phyloP scores from a whole-genome alignment of 2,329 filamentous ascomycete genomes.

The Pseudodiploospora longispora region DNA sequence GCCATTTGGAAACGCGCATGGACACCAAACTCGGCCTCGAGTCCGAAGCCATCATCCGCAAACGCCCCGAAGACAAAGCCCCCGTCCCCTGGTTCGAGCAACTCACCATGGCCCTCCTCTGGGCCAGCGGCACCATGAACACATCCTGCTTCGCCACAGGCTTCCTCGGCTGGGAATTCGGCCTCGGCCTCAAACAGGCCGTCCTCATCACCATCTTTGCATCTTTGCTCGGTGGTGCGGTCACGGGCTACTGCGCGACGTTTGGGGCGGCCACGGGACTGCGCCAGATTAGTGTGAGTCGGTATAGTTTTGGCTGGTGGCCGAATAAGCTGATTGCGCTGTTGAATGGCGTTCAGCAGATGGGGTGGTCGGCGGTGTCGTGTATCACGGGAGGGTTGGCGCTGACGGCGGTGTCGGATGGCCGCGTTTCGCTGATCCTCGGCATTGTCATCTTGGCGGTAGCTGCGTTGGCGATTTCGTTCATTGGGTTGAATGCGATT shows the following conservation, averaged over 20 bases:
- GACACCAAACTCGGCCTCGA: slow-evolving; percentile 41
- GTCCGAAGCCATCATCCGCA: slow-evolving; percentile 36
- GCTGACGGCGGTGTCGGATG: slow-evolving; percentile 36
- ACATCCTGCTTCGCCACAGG: slow-evolving; percentile 43
- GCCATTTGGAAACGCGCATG: slow-evolving; percentile 32
- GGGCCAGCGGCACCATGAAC: slow-evolving; percentile 44
- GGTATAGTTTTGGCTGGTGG: slow-evolving; percentile 44
- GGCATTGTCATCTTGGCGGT: slow-evolving; percentile 45
- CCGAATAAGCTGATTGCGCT: slow-evolving; percentile 41
- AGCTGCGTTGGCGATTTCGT: slow-evolving; percentile 40
- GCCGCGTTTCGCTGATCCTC: slow-evolving; percentile 37
- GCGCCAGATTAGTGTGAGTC: slow-evolving; percentile 41
- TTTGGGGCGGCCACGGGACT: slow-evolving; percentile 42
- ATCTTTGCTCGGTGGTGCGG: slow-evolving; percentile 28
- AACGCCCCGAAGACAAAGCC: slow-evolving; percentile 33
- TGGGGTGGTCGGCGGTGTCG: slow-evolving; percentile 44
- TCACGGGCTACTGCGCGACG: slow-evolving; percentile 39
- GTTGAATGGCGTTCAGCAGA: slow-evolving; percentile 29
- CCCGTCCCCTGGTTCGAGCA: slow-evolving; percentile 28
- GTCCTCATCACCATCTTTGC: slow-evolving; percentile 38
- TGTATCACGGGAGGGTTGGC: slow-evolving; percentile 44
- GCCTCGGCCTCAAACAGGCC: slow-evolving; percentile 34
- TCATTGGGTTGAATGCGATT: slow-evolving; percentile 42
- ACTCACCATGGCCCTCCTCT: slow-evolving; percentile 42
- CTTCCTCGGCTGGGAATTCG: slow-evolving; percentile 42